Base-by-base conservation (phyloP, 768 basidiomycete genomes). In the Trametes sanguinea region DNA sequence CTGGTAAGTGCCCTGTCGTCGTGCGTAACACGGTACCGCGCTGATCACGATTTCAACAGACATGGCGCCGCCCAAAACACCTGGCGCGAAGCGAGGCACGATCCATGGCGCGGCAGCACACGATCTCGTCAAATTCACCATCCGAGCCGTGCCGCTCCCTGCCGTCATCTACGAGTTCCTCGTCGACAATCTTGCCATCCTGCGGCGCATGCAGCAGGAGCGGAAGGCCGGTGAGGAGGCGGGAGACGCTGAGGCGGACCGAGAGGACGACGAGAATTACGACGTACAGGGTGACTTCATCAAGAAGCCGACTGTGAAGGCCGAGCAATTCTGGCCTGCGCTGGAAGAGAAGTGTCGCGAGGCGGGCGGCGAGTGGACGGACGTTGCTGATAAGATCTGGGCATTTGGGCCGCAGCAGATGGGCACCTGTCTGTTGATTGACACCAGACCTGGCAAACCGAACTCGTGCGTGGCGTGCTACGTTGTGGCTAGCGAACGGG, bases 371-470 rank as follows among this genome's bases (percentile, higher is more conserved):
- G 94, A 98, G 65, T 99, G 97, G 97, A 74, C 72, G 4, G 85
- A 83, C 44, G 70, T 93, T 10, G 78, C 76, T 0, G 89, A 94
- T 54, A 81, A 76, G 56, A 83, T 95, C 2, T 95, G 94, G 94
- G 86, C 91, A 17, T 95, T 98, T 74, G 97, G 97, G 0, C 96
- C 96, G 0, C 90, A 90, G 66, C 77, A 85, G 56, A 85, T 89
- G 17, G 96, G 96, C 0, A 87, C 90, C 9, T 97, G 95, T 72
- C 70, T 99, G 10, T 76, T 99, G 10, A 78, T 98, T 16, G 96
- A 99, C 73, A 76, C 78, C 9, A 81, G 90, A 59, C 78, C 81
- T 54, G 76, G 77, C 42, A 52, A 72, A 44, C 72, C 77, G 51
- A 77, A 80, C 65, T 90, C 89, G 89, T 89, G 65, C 69, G 89